Percentiles rank a stretch among this genome's conserved stretches.
Conservation (phyloP, 129 eudicot genomes). For the Heracleum sosnowskyi region DNA sequence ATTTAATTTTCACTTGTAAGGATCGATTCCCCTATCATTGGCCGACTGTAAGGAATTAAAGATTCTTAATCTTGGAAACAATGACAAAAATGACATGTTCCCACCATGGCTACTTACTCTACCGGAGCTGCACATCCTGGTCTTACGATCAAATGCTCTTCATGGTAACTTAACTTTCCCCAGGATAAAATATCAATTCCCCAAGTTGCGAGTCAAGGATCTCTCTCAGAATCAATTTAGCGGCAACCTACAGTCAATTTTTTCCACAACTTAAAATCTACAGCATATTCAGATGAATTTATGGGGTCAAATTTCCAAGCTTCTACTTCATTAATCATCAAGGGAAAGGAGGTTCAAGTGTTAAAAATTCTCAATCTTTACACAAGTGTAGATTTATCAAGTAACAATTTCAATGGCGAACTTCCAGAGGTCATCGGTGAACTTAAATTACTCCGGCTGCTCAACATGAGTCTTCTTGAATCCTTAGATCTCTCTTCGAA, state of each 20-base stretch:
- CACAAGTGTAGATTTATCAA: conserved; percentile 31
- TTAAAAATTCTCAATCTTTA: conserved; percentile 21
- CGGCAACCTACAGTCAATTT: not conserved
- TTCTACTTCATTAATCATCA: not conserved
- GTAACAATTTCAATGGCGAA: conserved; percentile 29
- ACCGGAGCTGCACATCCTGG: too few species aligned
- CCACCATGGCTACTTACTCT: too few species aligned
- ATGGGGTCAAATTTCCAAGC: not conserved
- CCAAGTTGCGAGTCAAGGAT: conserved; percentile 17
- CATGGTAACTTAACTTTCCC: too few species aligned
- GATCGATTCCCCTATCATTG: too few species aligned
- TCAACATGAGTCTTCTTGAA: conserved; percentile 29
- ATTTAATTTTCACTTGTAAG: too few species aligned
- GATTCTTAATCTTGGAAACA: too few species aligned
- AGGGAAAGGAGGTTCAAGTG: not conserved
- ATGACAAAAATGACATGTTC: too few species aligned
- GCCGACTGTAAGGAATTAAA: too few species aligned
- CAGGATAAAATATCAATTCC: not conserved
- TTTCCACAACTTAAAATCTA: conserved; percentile 6
- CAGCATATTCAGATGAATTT: not conserved
- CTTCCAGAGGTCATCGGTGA: conserved; percentile 19
- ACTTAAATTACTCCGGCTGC: conserved; percentile 16
- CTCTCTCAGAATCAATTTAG: conserved; percentile 17
- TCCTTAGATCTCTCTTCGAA: conserved; percentile 34
- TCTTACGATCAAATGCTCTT: too few species aligned